phyloP scores from a whole-genome alignment of 768 basidiomycete species.

The Podaxis mareebaensis region DNA sequence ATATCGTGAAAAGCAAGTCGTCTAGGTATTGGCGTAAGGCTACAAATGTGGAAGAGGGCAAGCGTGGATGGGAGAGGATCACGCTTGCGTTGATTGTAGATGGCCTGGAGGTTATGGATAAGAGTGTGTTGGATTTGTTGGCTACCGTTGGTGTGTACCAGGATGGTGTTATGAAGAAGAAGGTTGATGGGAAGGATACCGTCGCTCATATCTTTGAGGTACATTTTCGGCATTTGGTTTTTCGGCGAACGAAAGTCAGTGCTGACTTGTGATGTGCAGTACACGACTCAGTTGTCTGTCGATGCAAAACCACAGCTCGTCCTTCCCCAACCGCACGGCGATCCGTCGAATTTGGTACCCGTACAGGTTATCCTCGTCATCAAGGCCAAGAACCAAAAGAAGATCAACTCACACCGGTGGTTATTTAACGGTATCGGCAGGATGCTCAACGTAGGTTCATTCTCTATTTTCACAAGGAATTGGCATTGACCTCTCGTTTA shows the following conservation, averaged over 20 bases:
- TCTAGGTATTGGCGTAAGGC: constrained; percentile 75
- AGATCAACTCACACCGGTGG: constrained; percentile 96
- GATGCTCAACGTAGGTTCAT: constrained; percentile 61
- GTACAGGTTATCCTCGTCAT: constrained; percentile 89
- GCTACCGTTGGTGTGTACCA: constrained; percentile 88
- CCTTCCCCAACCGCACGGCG: constrained; percentile 85
- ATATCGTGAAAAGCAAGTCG: constrained; percentile 91
- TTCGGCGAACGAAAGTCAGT: background rate
- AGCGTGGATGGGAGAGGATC: constrained; percentile 84
- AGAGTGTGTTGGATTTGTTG: constrained; percentile 79
- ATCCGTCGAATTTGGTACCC: constrained; percentile 85
- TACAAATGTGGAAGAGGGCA: constrained; percentile 70
- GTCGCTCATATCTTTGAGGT: constrained; percentile 85
- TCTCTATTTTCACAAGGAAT: background rate
- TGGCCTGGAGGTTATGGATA: constrained; percentile 90
- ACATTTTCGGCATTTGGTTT: background rate
- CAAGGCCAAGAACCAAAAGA: constrained; percentile 95
- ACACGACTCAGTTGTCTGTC: constrained; percentile 94
- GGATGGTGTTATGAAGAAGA: constrained; percentile 89
- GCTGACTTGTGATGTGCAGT: constrained; percentile 43
- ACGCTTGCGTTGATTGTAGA: constrained; percentile 83
- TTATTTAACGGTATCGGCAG: constrained; percentile 90
- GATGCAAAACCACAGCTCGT: constrained; percentile 89
- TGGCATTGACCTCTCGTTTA: background rate
- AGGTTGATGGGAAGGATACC: constrained; percentile 78